Base-by-base conservation (phyloP, 1,284 basidiomycete genomes). In the Austropuccinia psidii region DNA sequence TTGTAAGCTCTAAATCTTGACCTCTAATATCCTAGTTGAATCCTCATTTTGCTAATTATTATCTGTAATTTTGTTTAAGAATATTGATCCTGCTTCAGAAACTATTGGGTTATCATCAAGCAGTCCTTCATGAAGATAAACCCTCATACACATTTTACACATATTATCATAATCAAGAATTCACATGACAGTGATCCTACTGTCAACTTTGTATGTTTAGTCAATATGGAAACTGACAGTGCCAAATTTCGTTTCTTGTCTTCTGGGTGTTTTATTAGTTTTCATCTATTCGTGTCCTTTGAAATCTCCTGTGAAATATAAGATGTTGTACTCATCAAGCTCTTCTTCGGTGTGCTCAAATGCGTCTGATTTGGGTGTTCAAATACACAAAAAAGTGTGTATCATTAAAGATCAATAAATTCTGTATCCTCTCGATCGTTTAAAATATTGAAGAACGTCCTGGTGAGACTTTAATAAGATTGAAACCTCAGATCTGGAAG, bases 261-360 rank as follows among this genome's bases (percentile, higher is more conserved):
- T 19, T 17, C 29, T 55, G 52, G 24, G 27, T 55, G n/a, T 31
- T 55, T 55, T 31, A 21, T 29, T 55, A 60, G 57, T 60, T 11
- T 60, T 60, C 57, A 60, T 60, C 57, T 60, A 60, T 33, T 29
- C 35, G n/a, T 60, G 57, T 24, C 57, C 57, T 2, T 2, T n/a
- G 11, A 60, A 33, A 0, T 60, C 57, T 5, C 57, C 57, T 6
- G 35, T 60, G 13, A 60, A 37, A 60, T 31, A 11, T 35, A 60
- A 35, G 33, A n/a, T 60, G 21, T 21, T 60, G 21, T 60, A 60
- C 27, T 60, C 57, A 35, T n/a, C 57, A 0, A 60, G 57, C 39
- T 60, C 57, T 17, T 35, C 19, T n/a, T 60, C 57, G 27, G 35
- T 60, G 27, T 4, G n/a, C 13, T n/a, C 19, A 39, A 60, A 39